Evolutionary conservation across 352 stramenopile genomes (phyloP).

Genomic region (Plasmopara viticola): DNA sequence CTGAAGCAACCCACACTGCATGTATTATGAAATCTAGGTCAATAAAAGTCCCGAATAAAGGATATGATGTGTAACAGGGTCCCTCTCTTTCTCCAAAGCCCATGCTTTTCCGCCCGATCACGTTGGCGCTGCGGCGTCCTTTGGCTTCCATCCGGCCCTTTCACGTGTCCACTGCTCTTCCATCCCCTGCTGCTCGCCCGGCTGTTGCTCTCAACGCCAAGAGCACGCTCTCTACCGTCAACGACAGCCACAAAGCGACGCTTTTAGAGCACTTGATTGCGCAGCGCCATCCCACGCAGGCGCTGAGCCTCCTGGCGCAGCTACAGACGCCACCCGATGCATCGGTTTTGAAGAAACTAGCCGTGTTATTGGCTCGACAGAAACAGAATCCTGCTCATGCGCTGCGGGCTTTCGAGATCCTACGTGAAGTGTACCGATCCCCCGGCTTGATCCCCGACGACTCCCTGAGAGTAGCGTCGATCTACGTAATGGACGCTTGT

Average conservation of each 20-base stretch:
- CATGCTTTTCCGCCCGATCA: constrained; percentile 9
- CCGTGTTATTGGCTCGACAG: constrained; percentile 43
- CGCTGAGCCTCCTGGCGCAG: constrained; percentile 32
- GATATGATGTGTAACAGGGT: too few relatives aligned
- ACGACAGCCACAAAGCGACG: constrained; percentile 10
- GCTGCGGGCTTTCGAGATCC: constrained; percentile 31
- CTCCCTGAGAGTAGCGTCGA: constrained; percentile 56
- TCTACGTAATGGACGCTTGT: constrained; percentile 64
- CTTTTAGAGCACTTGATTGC: constrained; percentile 36
- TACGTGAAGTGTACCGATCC: constrained; percentile 34
- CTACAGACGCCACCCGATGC: constrained; percentile 28
- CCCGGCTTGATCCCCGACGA: constrained; percentile 42
- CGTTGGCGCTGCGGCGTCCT: constrained; percentile 10
- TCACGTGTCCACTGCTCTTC: constrained; percentile 6
- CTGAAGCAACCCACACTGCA: too few relatives aligned
- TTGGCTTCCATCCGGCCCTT: not conserved
- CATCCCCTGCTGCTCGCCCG: not conserved
- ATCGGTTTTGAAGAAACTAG: constrained; percentile 38
- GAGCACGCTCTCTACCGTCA: not conserved
- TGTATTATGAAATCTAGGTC: too few relatives aligned
- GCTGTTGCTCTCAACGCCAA: constrained; percentile 1
- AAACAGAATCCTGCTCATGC: constrained; percentile 21
- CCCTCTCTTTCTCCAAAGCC: not conserved
- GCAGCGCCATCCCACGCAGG: constrained; percentile 23
- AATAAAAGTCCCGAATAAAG: too few relatives aligned